Base-by-base conservation (phyloP, 164 flowering plant species). In the Piper betle region DNA sequence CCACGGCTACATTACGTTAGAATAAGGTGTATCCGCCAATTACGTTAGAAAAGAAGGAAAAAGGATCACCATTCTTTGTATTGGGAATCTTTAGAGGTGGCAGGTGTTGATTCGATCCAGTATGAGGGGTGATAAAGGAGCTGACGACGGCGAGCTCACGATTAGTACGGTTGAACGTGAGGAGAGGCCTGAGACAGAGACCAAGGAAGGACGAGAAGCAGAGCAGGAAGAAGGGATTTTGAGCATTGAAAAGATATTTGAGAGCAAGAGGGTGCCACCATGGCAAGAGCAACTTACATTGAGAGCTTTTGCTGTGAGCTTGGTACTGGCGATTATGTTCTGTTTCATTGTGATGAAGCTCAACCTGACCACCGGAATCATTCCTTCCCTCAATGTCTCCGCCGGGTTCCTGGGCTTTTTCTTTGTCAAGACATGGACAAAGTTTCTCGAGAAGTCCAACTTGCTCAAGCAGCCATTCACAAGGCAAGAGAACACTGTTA, bases 351-450 rank as follows among this genome's bases (percentile, higher is more conserved):
- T 84, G 16, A 67, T 67, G 70, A 67, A 67, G 57, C 61, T 67
- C 46, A 67, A 62, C 20, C 57, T 67, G 56, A 81, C 86, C 46
- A 81, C 86, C 6, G 89, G 89, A 12, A 68, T 84, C 37, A 80
- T 84, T 7, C 89, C 89, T 0, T 82, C 86, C 0, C 73, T 84
- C 17, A 84, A 82, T 41, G 83, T 84, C 7, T 76, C 84, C 4
- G 86, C 89, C 7, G 86, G 89, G 0, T 41, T 84, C 54, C 48
- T 84, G 57, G 86, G 86, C 0, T 84, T 74, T 67, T 77, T 57
- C 57, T 77, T n/a, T 48, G 58, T 82, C 12, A 84, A 76, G 72
- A 38, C 71, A 0, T 82, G 77, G 77, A 80, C 90, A 1, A 52
- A 66, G 15, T 3, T 79, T 9, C 68, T 82, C 48, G 70, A 67